Percentiles rank a stretch among this genome's conserved stretches.
Conservation (phyloP, 768 basidiomycete species). For the Galerina marginata region DNA sequence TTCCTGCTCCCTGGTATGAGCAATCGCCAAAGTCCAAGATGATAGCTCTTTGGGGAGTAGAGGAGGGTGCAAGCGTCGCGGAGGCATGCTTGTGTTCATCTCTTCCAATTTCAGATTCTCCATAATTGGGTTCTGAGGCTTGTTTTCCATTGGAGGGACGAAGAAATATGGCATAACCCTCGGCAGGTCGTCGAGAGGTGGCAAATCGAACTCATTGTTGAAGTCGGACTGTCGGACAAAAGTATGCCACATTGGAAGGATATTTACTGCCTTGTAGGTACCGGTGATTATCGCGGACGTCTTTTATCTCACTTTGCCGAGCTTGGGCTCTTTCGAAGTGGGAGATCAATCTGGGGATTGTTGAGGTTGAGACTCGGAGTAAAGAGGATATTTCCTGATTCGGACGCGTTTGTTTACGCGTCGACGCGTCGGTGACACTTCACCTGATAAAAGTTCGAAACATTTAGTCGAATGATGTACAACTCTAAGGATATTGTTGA, state of each 20-base stretch:
- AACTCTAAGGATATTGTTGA: too few relatives aligned
- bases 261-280: background rate
- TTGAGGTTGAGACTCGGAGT: background rate
- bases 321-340: background rate
- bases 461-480: too few relatives aligned
- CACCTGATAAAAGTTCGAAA: too few relatives aligned
- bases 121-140: slow-evolving; percentile 81
- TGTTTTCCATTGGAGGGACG: slow-evolving; percentile 68
- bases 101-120: slow-evolving; percentile 50
- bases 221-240: slow-evolving; percentile 4
- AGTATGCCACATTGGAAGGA: slow-evolving; percentile 9
- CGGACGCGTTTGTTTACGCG: background rate
- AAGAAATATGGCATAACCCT: slow-evolving; percentile 56
- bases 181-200: slow-evolving; percentile 37
- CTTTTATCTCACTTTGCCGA: background rate
- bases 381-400: background rate
- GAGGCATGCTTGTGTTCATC: slow-evolving; percentile 20
- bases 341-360: background rate
- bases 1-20: background rate
- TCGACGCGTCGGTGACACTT: background rate
- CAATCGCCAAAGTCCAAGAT: slow-evolving; percentile 23
- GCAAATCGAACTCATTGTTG: slow-evolving; percentile 11
- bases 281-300: too few relatives aligned
- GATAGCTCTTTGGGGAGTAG: slow-evolving; percentile 36
- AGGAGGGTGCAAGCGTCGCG: slow-evolving; percentile 9